A percentile compares a stretch with the other conserved stretches of the same genome.
Evolutionary conservation across 495 filamentous ascomycete species (phyloP).

Genomic region (Aspergillus hancockii): DNA sequence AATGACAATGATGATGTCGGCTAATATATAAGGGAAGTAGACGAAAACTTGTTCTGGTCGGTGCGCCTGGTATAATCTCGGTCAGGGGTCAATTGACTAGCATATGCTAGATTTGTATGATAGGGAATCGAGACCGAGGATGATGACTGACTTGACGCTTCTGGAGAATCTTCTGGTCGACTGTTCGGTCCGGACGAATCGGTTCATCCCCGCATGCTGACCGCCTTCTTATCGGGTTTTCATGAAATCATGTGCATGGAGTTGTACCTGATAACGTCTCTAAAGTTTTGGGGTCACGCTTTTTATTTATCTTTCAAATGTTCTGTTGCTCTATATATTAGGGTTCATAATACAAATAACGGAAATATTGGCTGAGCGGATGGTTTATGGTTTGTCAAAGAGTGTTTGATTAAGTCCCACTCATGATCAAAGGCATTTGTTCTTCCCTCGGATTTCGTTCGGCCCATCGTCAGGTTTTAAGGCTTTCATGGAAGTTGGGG

Average conservation of each 20-base stretch:
- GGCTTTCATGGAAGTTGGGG: too few species aligned
- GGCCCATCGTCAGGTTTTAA: too few species aligned
- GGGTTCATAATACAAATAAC: too few species aligned
- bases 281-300: neutral
- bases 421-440: too few species aligned
- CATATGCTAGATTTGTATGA: neutral
- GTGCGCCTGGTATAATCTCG: neutral
- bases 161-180: constrained; percentile 15
- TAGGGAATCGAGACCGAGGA: neutral
- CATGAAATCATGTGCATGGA: neutral
- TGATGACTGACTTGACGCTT: neutral
- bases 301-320: neutral
- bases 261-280: neutral
- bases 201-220: constrained; percentile 12
- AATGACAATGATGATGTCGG: too few species aligned
- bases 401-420: too few species aligned
- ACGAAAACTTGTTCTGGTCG: neutral
- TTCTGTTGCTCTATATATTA: neutral
- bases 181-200: neutral
- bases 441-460: too few species aligned
- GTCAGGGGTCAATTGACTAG: neutral
- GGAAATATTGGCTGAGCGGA: too few species aligned
- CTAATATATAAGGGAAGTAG: neutral
- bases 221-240: constrained; percentile 7
- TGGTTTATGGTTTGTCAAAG: too few species aligned